Conservation (phyloP, 129 eudicot species). For the Dittrichia graveolens region DNA sequence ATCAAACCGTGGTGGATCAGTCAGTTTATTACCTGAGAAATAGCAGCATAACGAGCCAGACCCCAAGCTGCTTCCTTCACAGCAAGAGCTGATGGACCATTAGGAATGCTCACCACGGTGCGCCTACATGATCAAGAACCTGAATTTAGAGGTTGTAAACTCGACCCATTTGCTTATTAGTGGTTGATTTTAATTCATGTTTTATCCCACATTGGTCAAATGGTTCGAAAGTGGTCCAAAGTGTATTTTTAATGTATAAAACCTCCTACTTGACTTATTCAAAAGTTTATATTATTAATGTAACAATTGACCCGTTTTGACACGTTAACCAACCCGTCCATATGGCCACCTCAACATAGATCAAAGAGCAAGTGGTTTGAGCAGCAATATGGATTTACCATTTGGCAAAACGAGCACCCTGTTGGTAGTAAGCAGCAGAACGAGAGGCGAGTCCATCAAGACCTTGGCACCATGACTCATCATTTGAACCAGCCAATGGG, state of each 20-base stretch:
- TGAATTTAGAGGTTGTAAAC: conserved; percentile 12
- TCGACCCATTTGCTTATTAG: neutral
- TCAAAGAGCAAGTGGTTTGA: neutral
- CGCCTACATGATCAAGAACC: conserved; percentile 52
- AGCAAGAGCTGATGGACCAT: conserved; percentile 87
- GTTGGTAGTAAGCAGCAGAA: conserved; percentile 84
- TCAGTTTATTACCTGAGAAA: conserved; percentile 60
- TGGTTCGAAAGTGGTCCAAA: neutral
- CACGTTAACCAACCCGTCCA: no score
- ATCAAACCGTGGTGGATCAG: conserved; percentile 13
- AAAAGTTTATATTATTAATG: neutral
- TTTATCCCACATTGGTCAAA: neutral
- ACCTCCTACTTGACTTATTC: neutral
- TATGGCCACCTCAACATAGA: no score
- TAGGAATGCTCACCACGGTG: conserved; percentile 86
- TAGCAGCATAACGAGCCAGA: conserved; percentile 84
- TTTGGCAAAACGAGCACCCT: conserved; percentile 84
- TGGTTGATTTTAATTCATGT: neutral
- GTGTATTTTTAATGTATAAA: neutral
- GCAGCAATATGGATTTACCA: conserved; percentile 40
- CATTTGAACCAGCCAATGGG: conserved; percentile 78
- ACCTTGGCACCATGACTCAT: conserved; percentile 94
- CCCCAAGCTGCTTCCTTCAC: conserved; percentile 97
- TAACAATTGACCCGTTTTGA: neutral
- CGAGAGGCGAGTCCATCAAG: conserved; percentile 93